phyloP scores from a whole-genome alignment of 306 rosid species.

The Corylus heterophylla region DNA sequence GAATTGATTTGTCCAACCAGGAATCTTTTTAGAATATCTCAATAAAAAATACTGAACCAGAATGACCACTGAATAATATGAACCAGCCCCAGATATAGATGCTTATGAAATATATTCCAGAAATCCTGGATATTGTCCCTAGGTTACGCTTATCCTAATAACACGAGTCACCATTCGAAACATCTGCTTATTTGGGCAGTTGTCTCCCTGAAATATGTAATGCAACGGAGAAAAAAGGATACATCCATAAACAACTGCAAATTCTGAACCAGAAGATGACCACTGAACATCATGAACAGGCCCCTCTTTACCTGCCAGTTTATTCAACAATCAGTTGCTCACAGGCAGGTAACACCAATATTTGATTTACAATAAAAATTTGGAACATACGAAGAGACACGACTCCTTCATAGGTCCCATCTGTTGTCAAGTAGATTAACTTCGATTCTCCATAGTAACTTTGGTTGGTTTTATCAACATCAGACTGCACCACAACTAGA shows the following conservation, averaged over 20 bases:
- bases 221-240: constrained; percentile 55
- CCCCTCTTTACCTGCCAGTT: constrained; percentile 91
- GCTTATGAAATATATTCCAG: not conserved
- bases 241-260: constrained; percentile 95
- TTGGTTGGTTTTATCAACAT: constrained; percentile 95
- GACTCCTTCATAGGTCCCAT: constrained; percentile 80
- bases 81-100: not conserved
- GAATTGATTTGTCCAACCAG: not conserved
- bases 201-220: not conserved
- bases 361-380: not conserved
- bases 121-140: not conserved
- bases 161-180: not conserved
- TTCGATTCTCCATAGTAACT: constrained; percentile 96
- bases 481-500: constrained; percentile 79
- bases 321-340: constrained; percentile 21
- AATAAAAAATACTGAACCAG: not conserved
- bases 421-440: constrained; percentile 82
- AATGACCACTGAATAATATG: not conserved
- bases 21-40: not conserved
- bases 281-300: constrained; percentile 97
- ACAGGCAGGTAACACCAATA: not conserved
- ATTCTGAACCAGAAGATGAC: constrained; percentile 80
- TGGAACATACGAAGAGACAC: constrained; percentile 85
- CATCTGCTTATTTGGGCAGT: constrained; percentile 14
- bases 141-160: not conserved